Percentiles rank a stretch among this genome's conserved stretches.
phyloP scores from a whole-genome alignment of 129 eudicot genomes.

The Kitagawia praeruptora region DNA sequence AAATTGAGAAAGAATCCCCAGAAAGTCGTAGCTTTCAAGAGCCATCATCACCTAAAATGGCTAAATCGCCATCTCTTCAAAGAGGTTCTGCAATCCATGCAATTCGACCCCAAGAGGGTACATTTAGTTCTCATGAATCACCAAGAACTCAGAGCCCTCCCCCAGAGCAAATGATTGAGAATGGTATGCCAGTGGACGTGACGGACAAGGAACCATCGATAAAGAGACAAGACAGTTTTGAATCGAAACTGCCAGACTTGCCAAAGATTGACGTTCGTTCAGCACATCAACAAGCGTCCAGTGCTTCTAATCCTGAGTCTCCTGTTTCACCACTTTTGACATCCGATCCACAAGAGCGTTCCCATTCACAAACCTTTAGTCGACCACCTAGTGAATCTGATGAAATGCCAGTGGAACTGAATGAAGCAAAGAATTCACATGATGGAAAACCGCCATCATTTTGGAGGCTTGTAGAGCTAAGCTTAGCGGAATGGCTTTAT shows the following conservation, averaged over 20 bases:
- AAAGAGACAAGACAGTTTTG: constrained; percentile 88
- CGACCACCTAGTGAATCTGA: constrained; percentile 69
- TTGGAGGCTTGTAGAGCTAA: constrained; percentile 92
- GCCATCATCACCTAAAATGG: constrained; percentile 83
- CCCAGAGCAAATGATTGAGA: constrained; percentile 58
- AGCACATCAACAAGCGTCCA: constrained; percentile 50
- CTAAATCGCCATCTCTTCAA: constrained; percentile 91
- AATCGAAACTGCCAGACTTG: constrained; percentile 77
- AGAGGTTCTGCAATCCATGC: constrained; percentile 61
- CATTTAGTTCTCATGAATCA: constrained; percentile 63
- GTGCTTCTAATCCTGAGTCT: constrained; percentile 90
- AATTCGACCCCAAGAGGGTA: constrained; percentile 49
- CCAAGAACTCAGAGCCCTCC: constrained; percentile 71
- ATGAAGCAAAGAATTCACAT: constrained; percentile 36
- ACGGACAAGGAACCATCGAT: constrained; percentile 68
- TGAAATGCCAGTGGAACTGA: constrained; percentile 30
- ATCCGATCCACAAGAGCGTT: constrained; percentile 84
- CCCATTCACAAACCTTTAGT: constrained; percentile 96
- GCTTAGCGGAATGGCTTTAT: constrained; percentile 92
- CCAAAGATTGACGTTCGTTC: constrained; percentile 78
- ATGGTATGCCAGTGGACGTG: constrained; percentile 49
- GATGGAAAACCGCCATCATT: constrained; percentile 61
- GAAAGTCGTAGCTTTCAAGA: constrained; percentile 64
- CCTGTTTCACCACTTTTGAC: constrained; percentile 88
- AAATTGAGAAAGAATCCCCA: constrained; percentile 66